Percentiles rank a stretch among this genome's conserved stretches.
phyloP scores from a whole-genome alignment of 1,284 basidiomycete genomes.

The Ceratobasidium papillatum region DNA sequence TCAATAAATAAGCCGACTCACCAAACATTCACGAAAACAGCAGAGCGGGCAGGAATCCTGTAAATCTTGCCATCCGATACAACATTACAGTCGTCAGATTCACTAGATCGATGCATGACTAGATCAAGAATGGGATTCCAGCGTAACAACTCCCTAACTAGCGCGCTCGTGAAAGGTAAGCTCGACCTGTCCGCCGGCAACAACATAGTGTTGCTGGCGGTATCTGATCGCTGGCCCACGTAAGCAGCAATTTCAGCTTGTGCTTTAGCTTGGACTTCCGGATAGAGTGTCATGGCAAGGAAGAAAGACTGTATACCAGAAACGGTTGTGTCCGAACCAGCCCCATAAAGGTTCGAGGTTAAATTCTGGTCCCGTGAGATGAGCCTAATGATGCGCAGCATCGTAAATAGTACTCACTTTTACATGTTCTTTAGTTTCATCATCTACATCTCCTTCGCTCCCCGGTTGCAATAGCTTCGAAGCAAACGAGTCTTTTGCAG shows the following conservation, averaged over 20 bases:
- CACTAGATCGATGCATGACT: background rate
- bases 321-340: slow-evolving; percentile 44
- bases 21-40: slow-evolving; percentile 18
- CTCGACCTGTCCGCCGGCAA: background rate
- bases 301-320: slow-evolving; percentile 34
- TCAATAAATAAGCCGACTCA: background rate
- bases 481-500: too few relatives aligned
- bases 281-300: slow-evolving; percentile 37
- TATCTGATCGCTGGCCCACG: background rate
- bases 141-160: slow-evolving; percentile 45
- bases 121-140: background rate
- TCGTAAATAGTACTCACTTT: too few relatives aligned
- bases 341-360: slow-evolving; percentile 50
- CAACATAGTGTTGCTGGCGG: background rate
- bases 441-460: too few relatives aligned
- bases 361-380: slow-evolving; percentile 22
- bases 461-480: too few relatives aligned
- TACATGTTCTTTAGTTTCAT: too few relatives aligned
- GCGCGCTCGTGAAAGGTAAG: slow-evolving; percentile 46
- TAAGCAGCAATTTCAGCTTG: slow-evolving; percentile 26
- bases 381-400: background rate
- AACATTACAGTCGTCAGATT: slow-evolving; percentile 10
- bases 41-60: background rate
- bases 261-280: slow-evolving; percentile 24
- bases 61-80: background rate